Evolutionary conservation across 306 rosid species (phyloP), one percentile per base, ranked within the genome.

Genomic region (Astragalus glycyphyllos): DNA sequence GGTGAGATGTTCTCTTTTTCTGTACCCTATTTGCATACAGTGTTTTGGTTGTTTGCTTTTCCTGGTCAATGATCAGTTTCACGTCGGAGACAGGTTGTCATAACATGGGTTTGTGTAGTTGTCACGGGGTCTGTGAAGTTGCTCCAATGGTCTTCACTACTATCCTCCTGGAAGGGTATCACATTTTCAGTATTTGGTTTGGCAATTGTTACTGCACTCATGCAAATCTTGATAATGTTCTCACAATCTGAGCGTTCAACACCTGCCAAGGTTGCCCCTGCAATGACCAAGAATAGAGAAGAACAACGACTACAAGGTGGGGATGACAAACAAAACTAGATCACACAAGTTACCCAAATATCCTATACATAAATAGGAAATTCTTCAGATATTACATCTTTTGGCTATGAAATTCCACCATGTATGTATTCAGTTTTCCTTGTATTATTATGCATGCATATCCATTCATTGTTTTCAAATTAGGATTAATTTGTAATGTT

Each of bases 91-190:
- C 89, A 94, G 98, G 98, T 94, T 42, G 82, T 78, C 59, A 68
- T 81, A 31, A 83, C 86, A 51, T 94, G 98, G 98, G 72, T 77
- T 11, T 72, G 84, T 73, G 81, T 91, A 5, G 80, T 94, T 53
- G 55, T 80, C 47, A 78, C 58, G 6, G 98, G 95, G 75, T 51
- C 73, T 58, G 44, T 89, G 8, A 91, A 89, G 89, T 81, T 90
- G 65, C 89, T 94, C 32, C 82, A 56, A 15, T 73, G 89, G 90
- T 88, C 96, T 64, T 67, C 89, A n/a, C 79, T 94, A 51, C 79
- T 94, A 17, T 87, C 92, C 11, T 86, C 98, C 1, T 85, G 97
- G 90, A 94, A 94, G 90, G 98, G 98, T 23, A 51, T 89, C 72
- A 84, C 87, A 62, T 77, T 94, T 69, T 80, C 89, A 8, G 81